Evolutionary conservation across 176 grass and related monocot genomes (phyloP), one percentile per base, ranked within the genome.

Genomic region (Eleusine indica): DNA sequence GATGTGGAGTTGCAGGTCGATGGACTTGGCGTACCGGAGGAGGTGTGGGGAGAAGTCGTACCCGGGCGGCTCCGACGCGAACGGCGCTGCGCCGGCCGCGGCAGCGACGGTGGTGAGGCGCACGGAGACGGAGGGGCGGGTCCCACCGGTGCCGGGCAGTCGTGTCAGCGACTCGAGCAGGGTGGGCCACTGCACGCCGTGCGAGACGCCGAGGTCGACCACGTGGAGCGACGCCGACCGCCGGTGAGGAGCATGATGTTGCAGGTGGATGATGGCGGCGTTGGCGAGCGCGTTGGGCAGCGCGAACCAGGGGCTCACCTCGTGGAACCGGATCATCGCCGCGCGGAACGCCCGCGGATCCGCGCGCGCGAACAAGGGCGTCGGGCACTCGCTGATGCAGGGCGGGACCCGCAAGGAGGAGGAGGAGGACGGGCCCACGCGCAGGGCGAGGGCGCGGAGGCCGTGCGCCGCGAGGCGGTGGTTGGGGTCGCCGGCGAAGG

Each of bases 161-260:
- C 88, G 89, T 15, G 91, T 93, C 29, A 99, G 89, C 18, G 96
- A 90, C 66, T 99, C 93, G 19, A 99, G 85, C n/a, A 99, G 90
- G 66, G 96, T 99, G 29, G 96, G 96, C 96, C 96, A 99, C 86
- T 99, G 96, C 76, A 99, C 91, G 49, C 96, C 96, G 77, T 99
- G 96, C 30, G 96, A 99, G 37, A 94, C 91, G 68, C 96, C 96
- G 65, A 99, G 63, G 70, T 99, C 96, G 5, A 96, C 81, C 41
- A 99, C 82, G 87, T 99, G 96, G 56, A 99, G 82, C 54, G 83
- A 47, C 57, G 77, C 75, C 17, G 71, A 16, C 76, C 82, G 64
- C 49, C 17, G 90, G 41, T 4, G 70, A 44, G 6, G 42, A 44
- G 49, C 87, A 22, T 17, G 44, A 1, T 47, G 44, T 4, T 7